Conservation (phyloP, 805 yeast species). For the Saccharomycopsis fibuligera region DNA sequence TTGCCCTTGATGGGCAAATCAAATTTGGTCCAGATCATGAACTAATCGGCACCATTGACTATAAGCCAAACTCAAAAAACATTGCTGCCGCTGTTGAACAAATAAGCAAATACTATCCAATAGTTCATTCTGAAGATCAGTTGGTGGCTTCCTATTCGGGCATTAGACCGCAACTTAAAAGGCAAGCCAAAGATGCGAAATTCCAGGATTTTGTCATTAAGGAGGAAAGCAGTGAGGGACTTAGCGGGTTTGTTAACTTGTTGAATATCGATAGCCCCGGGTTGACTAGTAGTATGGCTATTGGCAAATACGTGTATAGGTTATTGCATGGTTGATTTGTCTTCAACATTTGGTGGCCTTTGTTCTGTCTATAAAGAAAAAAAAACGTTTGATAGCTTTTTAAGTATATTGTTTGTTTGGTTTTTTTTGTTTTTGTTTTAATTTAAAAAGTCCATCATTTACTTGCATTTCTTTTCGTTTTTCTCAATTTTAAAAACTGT, state of each 20-base stretch:
- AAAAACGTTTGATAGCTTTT: no score
- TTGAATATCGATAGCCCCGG: constrained; percentile 91
- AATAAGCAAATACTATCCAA: constrained; percentile 58
- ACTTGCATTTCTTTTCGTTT: no score
- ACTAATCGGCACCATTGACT: constrained; percentile 53
- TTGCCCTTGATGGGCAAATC: constrained; percentile 73
- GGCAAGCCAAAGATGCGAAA: constrained; percentile 35
- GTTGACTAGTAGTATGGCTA: constrained; percentile 74
- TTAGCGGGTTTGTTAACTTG: constrained; percentile 72
- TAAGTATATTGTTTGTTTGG: no score
- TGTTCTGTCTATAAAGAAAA: no score
- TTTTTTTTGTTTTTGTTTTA: no score
- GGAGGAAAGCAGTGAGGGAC: constrained; percentile 63
- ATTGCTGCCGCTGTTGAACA: constrained; percentile 50
- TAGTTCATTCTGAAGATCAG: constrained; percentile 38
- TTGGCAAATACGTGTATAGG: constrained; percentile 58
- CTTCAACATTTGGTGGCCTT: no score
- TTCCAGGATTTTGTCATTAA: constrained; percentile 72
- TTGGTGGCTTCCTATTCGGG: constrained; percentile 71
- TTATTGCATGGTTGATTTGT: no score
- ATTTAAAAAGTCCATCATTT: no score
- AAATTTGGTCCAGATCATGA: constrained; percentile 88
- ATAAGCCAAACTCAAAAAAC: constrained; percentile 42
- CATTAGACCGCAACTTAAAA: constrained; percentile 77
- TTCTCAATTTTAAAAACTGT: no score